Base-by-base conservation (phyloP, 306 rosid genomes). In the Arachis stenosperma region DNA sequence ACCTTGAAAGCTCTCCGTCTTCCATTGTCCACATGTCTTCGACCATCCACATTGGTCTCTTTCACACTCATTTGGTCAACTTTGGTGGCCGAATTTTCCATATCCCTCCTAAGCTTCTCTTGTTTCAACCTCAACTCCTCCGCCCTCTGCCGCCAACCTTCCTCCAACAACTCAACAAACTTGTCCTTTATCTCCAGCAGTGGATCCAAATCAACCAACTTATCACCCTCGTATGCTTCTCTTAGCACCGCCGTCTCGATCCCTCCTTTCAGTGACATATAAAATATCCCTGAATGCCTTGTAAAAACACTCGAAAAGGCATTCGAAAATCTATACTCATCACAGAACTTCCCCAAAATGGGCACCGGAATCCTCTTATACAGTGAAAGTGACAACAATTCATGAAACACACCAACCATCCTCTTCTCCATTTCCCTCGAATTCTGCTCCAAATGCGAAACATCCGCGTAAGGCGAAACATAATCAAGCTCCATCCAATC, bases 401-500 rank as follows among this genome's bases (percentile, higher is more conserved):
- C 84, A 22, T 84, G 80, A 71, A 77, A 89, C 39, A 84, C 84
- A 1, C 84, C 84, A 73, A 77, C 69, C 0, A 77, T 52, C 69
- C 87, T 77, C 82, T 84, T 84, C 81, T 84, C 84, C 87, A 72
- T 94, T 61, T 91, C 95, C 9, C 81, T 79, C 0, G 95, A 88
- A 11, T 87, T 79, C 70, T 91, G 97, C 54, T 86, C 89, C 70
- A 94, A 82, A 74, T 78, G 77, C 0, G 86, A 81, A 39, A 74
- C 89, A 67, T 91, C 91, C 67, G 78, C 88, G 58, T 89, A 94
- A 1, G 96, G 97, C 0, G 97, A 94, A 0, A 89, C 37, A 44
- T 88, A 88, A 51, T 87, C 90, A 68, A 94, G 86, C 81, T 94
- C 99, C 84, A 91, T 40, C 92, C 96, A 94, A 79, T 91, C 99